A percentile compares a stretch with the other conserved stretches of the same genome.
Evolutionary conservation across 2,329 filamentous ascomycete genomes (phyloP).

Genomic region (Xylariaceae sp.): DNA sequence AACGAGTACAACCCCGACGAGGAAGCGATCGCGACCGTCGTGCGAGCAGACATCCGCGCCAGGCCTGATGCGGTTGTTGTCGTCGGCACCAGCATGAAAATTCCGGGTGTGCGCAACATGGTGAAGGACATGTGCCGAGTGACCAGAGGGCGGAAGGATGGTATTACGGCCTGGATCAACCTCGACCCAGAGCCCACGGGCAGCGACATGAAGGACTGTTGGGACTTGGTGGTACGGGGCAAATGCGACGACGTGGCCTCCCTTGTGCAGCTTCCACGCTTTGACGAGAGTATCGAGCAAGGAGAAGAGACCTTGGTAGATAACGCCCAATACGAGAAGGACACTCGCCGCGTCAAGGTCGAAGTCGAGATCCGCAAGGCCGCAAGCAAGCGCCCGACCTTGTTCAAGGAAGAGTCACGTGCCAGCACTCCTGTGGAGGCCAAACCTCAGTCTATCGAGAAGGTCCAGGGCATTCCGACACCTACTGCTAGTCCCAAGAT

Average conservation of each 20-base stretch:
- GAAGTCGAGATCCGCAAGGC: slow-evolving; percentile 35
- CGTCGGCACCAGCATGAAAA: slow-evolving; percentile 90
- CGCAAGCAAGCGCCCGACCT: slow-evolving; percentile 7
- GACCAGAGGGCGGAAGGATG: slow-evolving; percentile 73
- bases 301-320: slow-evolving; percentile 40
- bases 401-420: slow-evolving; percentile 19
- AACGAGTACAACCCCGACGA: slow-evolving; percentile 96
- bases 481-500: slow-evolving; percentile 49
- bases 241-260: slow-evolving; percentile 82
- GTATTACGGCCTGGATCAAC: slow-evolving; percentile 92
- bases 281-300: slow-evolving; percentile 46
- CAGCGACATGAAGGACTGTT: slow-evolving; percentile 82
- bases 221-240: slow-evolving; percentile 83
- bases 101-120: slow-evolving; percentile 83
- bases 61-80: slow-evolving; percentile 89
- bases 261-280: slow-evolving; percentile 55
- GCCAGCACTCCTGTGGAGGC: slow-evolving; percentile 18
- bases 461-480: slow-evolving; percentile 46
- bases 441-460: slow-evolving; percentile 33
- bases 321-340: slow-evolving; percentile 35
- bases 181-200: slow-evolving; percentile 75
- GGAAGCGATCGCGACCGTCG: slow-evolving; percentile 89
- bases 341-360: slow-evolving; percentile 30
- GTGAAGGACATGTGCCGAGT: slow-evolving; percentile 86
- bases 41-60: slow-evolving; percentile 74